Conservation (phyloP, 1,284 basidiomycete genomes). For the Cystobasidium slooffiae region DNA sequence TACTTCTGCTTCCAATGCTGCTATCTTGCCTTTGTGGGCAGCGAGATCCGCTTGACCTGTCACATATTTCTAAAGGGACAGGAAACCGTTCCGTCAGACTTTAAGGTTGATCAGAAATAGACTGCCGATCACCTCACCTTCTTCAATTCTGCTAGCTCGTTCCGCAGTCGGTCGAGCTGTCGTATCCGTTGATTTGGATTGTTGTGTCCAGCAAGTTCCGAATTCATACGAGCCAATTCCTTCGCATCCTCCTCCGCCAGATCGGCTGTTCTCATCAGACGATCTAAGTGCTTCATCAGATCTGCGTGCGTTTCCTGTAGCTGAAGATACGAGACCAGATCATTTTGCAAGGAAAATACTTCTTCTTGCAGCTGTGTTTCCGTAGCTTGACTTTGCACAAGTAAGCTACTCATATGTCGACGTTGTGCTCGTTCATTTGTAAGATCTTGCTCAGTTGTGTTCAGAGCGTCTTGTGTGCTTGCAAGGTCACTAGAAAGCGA, state of each 20-base stretch:
- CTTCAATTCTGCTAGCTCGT: conserved; percentile 42
- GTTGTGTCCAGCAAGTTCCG: conserved; percentile 38
- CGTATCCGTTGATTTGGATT: conserved; percentile 40
- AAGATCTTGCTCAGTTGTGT: conserved; percentile 15
- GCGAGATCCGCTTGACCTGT: conserved; percentile 32
- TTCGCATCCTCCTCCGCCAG: conserved; percentile 42
- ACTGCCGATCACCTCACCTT: conserved; percentile 17
- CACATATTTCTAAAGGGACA: conserved; percentile 23
- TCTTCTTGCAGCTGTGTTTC: conserved; percentile 16
- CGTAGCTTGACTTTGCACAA: conserved; percentile 8
- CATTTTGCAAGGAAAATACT: conserved; percentile 15
- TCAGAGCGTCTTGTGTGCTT: neutral
- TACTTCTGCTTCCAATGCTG: conserved; percentile 25
- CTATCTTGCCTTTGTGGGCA: conserved; percentile 19
- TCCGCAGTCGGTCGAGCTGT: conserved; percentile 38
- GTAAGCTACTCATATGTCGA: conserved; percentile 1
- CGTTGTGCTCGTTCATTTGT: conserved; percentile 18
- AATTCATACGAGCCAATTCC: conserved; percentile 38
- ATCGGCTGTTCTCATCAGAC: conserved; percentile 33
- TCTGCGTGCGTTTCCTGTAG: conserved; percentile 40
- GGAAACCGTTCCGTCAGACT: neutral
- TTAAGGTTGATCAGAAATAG: neutral
- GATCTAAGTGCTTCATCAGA: conserved; percentile 21
- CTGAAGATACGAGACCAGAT: conserved; percentile 29
- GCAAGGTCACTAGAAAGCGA: neutral